Percentiles rank a stretch among this genome's conserved stretches.
Conservation (phyloP, 1,284 basidiomycete genomes). For the Cryptococcus sp. region DNA sequence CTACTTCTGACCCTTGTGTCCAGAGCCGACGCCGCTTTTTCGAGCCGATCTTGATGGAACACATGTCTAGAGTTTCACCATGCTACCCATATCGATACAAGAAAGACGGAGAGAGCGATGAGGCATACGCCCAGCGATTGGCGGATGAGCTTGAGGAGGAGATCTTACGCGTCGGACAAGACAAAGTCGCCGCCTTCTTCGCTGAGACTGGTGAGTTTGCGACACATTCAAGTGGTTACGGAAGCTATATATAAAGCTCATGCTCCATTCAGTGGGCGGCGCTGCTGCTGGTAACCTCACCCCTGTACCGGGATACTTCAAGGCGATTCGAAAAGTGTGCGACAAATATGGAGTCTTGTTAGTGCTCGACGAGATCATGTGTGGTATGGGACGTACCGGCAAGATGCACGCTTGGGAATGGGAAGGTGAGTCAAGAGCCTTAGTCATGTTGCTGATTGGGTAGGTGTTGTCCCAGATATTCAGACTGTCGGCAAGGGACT, state of each 20-base stretch:
- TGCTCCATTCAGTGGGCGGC: conserved; percentile 59
- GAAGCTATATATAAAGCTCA: not conserved
- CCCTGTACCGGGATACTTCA: conserved; percentile 44
- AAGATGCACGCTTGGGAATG: conserved; percentile 79
- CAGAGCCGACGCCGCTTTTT: conserved; percentile 21
- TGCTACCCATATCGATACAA: conserved; percentile 81
- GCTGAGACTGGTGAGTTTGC: conserved; percentile 61
- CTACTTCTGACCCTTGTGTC: not conserved
- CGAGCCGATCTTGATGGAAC: conserved; percentile 22
- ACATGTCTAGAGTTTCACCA: conserved; percentile 53
- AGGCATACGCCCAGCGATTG: conserved; percentile 71
- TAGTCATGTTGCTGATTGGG: not conserved
- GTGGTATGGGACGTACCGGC: conserved; percentile 80
- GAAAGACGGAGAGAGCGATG: conserved; percentile 67
- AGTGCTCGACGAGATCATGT: conserved; percentile 83
- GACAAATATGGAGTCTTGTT: conserved; percentile 82
- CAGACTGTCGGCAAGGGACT: conserved; percentile 84
- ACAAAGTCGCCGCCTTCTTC: conserved; percentile 61
- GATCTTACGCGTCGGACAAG: conserved; percentile 73
- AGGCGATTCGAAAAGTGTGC: conserved; percentile 80
- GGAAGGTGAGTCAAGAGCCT: conserved; percentile 59
- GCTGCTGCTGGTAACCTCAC: conserved; percentile 66
- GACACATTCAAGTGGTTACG: too few species aligned
- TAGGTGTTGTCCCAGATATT: conserved; percentile 63
- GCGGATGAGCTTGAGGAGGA: conserved; percentile 77